Evolutionary conservation across 129 eudicot species (phyloP).

Genomic region (Centrapalus pauciflorus): DNA sequence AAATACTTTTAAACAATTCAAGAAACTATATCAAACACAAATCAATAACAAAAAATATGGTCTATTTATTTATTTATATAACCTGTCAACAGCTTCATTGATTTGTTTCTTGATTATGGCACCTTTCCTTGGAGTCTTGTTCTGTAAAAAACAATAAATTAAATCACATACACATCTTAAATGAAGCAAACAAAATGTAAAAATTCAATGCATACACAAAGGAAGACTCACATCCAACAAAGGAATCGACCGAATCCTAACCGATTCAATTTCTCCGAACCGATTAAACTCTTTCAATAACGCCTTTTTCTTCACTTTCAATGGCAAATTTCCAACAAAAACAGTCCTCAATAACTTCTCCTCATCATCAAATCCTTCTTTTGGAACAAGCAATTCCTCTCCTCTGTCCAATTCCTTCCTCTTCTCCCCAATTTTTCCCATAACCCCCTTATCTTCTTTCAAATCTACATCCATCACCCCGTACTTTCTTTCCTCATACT

Average conservation of each 20-base stretch:
- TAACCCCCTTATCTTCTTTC: constrained; percentile 30
- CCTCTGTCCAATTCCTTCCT: constrained; percentile 70
- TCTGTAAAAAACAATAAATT: constrained; percentile 36
- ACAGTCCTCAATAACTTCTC: constrained; percentile 85
- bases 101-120: constrained; percentile 70
- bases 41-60: neutral
- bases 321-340: constrained; percentile 92
- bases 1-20: neutral
- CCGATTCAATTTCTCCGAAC: constrained; percentile 88
- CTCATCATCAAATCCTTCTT: constrained; percentile 98
- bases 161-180: neutral
- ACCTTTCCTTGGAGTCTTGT: constrained; percentile 84
- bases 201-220: neutral
- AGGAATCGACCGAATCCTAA: constrained; percentile 88
- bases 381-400: constrained; percentile 54
- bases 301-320: constrained; percentile 85
- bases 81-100: constrained; percentile 92
- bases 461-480: constrained; percentile 36
- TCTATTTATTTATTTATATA: neutral
- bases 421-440: constrained; percentile 58
- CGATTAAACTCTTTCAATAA: constrained; percentile 64
- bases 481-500: constrained; percentile 61
- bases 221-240: constrained; percentile 64
- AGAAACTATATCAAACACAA: neutral
- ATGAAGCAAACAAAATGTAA: neutral